Percentiles rank a stretch among this genome's conserved stretches.
Evolutionary conservation across 768 basidiomycete genomes (phyloP).

Genomic region (Phylloporus sp.): DNA sequence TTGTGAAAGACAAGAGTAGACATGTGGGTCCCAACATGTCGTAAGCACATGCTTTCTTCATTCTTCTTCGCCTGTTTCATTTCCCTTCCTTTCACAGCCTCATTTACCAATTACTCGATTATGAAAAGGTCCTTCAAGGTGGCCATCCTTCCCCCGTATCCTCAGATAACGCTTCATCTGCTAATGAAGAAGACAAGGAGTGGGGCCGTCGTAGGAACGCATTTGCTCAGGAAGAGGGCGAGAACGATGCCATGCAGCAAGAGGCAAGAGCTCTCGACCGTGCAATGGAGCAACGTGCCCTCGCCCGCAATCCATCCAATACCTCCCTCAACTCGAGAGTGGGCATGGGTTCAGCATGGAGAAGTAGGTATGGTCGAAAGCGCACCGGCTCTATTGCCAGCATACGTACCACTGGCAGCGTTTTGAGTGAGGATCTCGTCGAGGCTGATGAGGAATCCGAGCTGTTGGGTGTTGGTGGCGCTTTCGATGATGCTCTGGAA

Average conservation of each 20-base stretch:
- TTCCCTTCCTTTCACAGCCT: conserved; percentile 46
- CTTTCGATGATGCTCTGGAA: conserved; percentile 45
- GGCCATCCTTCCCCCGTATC: conserved; percentile 45
- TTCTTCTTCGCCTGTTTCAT: conserved; percentile 21
- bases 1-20: conserved; percentile 85
- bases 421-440: conserved; percentile 74
- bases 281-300: conserved; percentile 80
- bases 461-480: conserved; percentile 63
- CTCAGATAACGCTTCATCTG: conserved; percentile 52
- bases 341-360: conserved; percentile 68
- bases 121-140: conserved; percentile 69
- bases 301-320: conserved; percentile 67
- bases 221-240: conserved; percentile 42
- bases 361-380: conserved; percentile 63
- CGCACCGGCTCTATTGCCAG: conserved; percentile 77
- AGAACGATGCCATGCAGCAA: conserved; percentile 57
- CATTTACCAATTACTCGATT: conserved; percentile 91
- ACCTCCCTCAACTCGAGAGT: conserved; percentile 62
- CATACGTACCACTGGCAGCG: conserved; percentile 59
- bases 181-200: conserved; percentile 70
- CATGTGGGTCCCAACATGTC: conserved; percentile 94
- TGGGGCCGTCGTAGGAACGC: conserved; percentile 68
- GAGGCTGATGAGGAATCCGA: conserved; percentile 80
- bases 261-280: conserved; percentile 83
- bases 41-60: conserved; percentile 48